Evolutionary conservation across 225 moss, liverwort and hornwort genomes (phyloP), one percentile per base, ranked within the genome.

Genomic region (Rhytidiadelphus loreus): DNA sequence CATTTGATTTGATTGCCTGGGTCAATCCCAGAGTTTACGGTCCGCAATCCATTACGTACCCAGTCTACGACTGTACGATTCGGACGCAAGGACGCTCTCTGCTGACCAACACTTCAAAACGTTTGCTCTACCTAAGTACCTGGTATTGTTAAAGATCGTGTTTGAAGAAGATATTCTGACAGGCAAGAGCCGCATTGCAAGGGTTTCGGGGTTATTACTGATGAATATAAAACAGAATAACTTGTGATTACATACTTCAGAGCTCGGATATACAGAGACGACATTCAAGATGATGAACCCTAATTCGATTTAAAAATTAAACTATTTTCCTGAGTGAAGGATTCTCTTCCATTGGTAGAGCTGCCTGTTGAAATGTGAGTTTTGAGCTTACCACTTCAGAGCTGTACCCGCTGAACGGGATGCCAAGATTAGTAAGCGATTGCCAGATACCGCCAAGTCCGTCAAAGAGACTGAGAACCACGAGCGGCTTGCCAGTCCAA

Each of bases 391-490:
- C 95, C 92, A 95, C 91, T 95, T 95, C 93, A 56, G 95, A 92
- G 91, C 95, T 95, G 82, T 95, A 93, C 48, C 95, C 95, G 24
- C 68, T 89, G 89, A 92, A 95, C 23, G 95, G 95, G 72, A 95
- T 91, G 77, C 92, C 95, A 63, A 95, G 93, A 44, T 88, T 88
- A 12, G 90, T 90, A 52, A 95, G 93, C 52, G 93, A 93, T 89
- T 92, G 90, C 95, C 95, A 93, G 80, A 95, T 92, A 65, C 93
- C 95, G 30, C 95, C 95, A 44, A 95, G 91, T 84, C 95, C 95
- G 68, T 95, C 95, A 64, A 95, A 95, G 59, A 95, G 92, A 83
- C 95, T 95, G 75, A 95, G 93, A 33, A 95, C 95, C 88, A 95
- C 95, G 56, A 95, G 90, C 89, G 90, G 90, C 35, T 81, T 59